A percentile compares a stretch with the other conserved stretches of the same genome.
phyloP scores from a whole-genome alignment of 495 filamentous ascomycete genomes.

The Annulohypoxylon nitens region DNA sequence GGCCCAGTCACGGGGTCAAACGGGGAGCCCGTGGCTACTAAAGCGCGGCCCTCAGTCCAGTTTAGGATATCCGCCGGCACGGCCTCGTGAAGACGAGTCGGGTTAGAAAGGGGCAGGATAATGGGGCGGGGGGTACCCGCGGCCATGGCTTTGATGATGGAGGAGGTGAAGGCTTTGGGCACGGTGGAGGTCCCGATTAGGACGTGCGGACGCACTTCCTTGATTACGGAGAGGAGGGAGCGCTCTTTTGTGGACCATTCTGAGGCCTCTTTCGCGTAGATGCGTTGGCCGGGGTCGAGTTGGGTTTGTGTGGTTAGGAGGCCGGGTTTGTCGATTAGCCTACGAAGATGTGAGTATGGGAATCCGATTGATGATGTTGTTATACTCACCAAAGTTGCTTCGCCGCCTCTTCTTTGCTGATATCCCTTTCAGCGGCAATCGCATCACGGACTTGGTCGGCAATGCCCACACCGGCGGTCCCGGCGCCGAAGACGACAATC shows the following conservation, averaged over 20 bases:
- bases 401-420: constrained; percentile 77
- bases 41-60: constrained; percentile 82
- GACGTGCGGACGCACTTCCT: constrained; percentile 81
- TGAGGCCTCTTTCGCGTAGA: constrained; percentile 73
- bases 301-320: constrained; percentile 71
- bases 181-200: constrained; percentile 87
- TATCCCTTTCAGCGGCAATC: constrained; percentile 75
- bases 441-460: constrained; percentile 87
- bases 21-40: constrained; percentile 89
- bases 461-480: constrained; percentile 89
- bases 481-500: constrained; percentile 82
- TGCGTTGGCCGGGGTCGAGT: constrained; percentile 73
- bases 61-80: constrained; percentile 78
- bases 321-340: constrained; percentile 88
- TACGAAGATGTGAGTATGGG: constrained; percentile 43
- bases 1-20: constrained; percentile 80
- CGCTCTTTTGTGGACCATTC: constrained; percentile 72
- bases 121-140: constrained; percentile 80
- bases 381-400: constrained; percentile 82
- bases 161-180: constrained; percentile 81
- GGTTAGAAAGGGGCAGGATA: constrained; percentile 88
- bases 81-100: constrained; percentile 87
- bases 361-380: neutral
- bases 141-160: constrained; percentile 83
- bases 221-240: constrained; percentile 75